These are phyloP conservation scores for Hortaea werneckii DNA, from an alignment of 2,329 filamentous ascomycete species.

Conservation along the genomic window DNA sequence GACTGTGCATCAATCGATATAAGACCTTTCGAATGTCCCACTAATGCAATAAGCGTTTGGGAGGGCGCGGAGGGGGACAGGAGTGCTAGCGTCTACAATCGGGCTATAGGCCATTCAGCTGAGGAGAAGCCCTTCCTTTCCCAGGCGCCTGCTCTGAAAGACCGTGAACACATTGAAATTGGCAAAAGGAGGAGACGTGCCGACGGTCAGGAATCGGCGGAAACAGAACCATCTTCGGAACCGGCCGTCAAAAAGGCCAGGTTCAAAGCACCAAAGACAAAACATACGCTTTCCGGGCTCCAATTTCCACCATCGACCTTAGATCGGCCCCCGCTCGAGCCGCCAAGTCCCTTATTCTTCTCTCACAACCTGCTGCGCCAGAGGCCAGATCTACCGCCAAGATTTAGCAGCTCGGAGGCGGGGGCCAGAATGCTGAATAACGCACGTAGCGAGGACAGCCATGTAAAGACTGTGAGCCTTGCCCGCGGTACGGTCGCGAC, in stretches of 20 bases:
- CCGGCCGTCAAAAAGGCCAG: conserved; percentile 1
- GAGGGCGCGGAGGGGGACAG: neutral
- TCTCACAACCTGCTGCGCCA: conserved; percentile 31
- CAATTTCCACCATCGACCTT: conserved; percentile 9
- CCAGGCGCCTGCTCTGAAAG: neutral
- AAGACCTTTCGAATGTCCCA: neutral
- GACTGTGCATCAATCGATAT: neutral
- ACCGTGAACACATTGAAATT: neutral
- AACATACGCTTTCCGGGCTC: conserved; percentile 15
- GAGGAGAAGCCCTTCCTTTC: neutral
- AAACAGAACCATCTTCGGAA: neutral
- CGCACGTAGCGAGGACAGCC: conserved; percentile 38
- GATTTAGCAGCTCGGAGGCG: conserved; percentile 48
- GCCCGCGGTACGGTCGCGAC: conserved; percentile 35
- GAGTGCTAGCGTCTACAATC: neutral
- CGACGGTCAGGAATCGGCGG: neutral
- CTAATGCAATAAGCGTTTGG: neutral
- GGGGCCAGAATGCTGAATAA: conserved; percentile 49
- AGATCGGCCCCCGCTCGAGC: conserved; percentile 7
- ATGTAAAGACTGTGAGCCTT: conserved; percentile 43
- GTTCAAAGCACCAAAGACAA: conserved; percentile 7
- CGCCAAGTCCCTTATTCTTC: conserved; percentile 40
- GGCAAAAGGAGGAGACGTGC: neutral
- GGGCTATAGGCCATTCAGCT: too few species aligned
- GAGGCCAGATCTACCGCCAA: conserved; percentile 34